Base-by-base conservation (phyloP, 768 basidiomycete genomes). In the Termitomyces sp. region DNA sequence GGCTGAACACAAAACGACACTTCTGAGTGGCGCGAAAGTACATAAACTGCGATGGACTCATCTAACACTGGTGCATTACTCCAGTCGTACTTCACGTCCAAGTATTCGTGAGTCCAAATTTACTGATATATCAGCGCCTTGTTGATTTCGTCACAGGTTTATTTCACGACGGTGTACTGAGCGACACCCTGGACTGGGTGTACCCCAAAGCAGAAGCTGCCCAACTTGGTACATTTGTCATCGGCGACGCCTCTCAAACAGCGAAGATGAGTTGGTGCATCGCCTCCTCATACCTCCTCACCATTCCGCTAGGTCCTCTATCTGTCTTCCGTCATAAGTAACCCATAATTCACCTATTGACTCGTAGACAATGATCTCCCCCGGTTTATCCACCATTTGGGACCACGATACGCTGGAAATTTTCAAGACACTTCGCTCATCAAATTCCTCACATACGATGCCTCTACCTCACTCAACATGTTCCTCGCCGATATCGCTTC, bases 381-480 rank as follows among this genome's bases (percentile, higher is more conserved):
- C 6, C 81, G 88, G 16, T 79, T 94, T 46, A 79, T 92, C 36
- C 87, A 93, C 65, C 88, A 92, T 63, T 81, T 94, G 12, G 88
- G 91, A 4, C 92, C 92, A 9, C 81, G 86, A 45, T 94, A 94
- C 59, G 75, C 77, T 1, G 86, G 84, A 22, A 85, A 84, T 45
- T 91, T 92, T 69, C 91, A 92, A 66, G 88, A 91, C 49, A 78
- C 77, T 9, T 68, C 80, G 3, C 77, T 93, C 36, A 75, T 84
- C 61, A 85, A 81, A 46, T 92, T 92, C 68, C 73, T 94, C 49
- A 94, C 92, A 0, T 94, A 94, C 68, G 88, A 92, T 62, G 88
- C 89, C 0, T 83, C 87, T 5, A 91, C 92, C 0, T 90, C 90
- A 0, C 76, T 94, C 54, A 92, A 90, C 66, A 90, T 94, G 77